phyloP scores from a whole-genome alignment of 371 early-diverging fungal species.

The Chytridium lagenaria region DNA sequence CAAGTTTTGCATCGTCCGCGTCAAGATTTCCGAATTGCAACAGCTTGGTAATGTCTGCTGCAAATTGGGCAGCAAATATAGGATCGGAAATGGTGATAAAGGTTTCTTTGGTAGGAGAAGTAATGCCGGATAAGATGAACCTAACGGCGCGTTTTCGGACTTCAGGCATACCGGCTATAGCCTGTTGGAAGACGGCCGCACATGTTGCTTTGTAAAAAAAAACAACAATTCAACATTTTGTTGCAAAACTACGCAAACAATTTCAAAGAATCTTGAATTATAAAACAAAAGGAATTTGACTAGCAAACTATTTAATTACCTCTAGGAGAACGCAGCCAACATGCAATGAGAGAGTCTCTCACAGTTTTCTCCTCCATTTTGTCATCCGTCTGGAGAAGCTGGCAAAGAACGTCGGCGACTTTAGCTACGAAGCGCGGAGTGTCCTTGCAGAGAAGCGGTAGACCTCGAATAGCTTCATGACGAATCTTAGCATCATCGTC shows the following conservation, averaged over 20 bases:
- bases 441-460: conserved; percentile 23
- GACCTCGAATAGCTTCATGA: conserved; percentile 19
- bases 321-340: conserved; percentile 8
- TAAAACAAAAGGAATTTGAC: not conserved
- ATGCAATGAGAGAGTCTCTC: conserved; percentile 12
- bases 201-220: no score
- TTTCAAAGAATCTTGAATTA: no score
- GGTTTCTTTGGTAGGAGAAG: not conserved
- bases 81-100: not conserved
- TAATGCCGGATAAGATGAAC: not conserved
- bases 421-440: conserved; percentile 18
- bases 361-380: conserved; percentile 13
- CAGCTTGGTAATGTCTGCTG: not conserved
- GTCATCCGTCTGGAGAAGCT: conserved; percentile 25
- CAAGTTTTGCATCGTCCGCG: not conserved
- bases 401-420: conserved; percentile 30
- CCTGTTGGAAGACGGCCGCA: not conserved
- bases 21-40: not conserved
- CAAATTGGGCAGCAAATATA: not conserved
- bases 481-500: conserved; percentile 25
- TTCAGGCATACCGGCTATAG: not conserved
- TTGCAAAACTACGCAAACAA: no score
- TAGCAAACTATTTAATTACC: not conserved
- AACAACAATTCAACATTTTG: no score
- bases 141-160: not conserved